Conservation (phyloP, 345 rosid species). For the Gossypium anomalum region DNA sequence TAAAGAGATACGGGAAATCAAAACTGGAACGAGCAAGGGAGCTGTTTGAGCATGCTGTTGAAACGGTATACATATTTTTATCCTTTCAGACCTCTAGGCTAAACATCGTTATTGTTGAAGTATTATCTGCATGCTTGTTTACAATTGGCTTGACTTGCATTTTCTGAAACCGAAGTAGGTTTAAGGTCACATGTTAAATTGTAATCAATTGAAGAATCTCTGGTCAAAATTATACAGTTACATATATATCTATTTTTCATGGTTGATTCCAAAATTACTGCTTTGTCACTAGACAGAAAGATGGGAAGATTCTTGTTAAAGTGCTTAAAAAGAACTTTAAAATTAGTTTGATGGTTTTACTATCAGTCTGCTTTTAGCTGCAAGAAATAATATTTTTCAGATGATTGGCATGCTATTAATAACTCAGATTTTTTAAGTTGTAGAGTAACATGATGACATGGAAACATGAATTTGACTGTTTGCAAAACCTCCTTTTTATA, state of each 20-base stretch:
- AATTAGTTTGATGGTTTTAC: not conserved
- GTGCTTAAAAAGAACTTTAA: not conserved
- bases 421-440: not conserved
- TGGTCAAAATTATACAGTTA: not conserved
- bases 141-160: not conserved
- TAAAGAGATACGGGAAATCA: slow-evolving; percentile 79
- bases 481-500: not conserved
- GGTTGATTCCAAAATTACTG: not conserved
- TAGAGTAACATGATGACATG: not conserved
- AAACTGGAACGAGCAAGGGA: slow-evolving; percentile 95
- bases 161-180: not conserved
- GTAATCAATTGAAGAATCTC: not conserved
- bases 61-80: slow-evolving; percentile 15
- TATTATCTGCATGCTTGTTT: not conserved
- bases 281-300: not conserved
- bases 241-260: not conserved
- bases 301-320: not conserved
- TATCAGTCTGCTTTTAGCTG: not conserved
- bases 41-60: slow-evolving; percentile 90
- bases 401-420: not conserved
- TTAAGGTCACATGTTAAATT: not conserved
- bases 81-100: not conserved
- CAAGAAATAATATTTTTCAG: not conserved
- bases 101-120: not conserved
- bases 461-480: not conserved